Conservation (phyloP, 177 flowering plant species). For the Vitis hybrid region DNA sequence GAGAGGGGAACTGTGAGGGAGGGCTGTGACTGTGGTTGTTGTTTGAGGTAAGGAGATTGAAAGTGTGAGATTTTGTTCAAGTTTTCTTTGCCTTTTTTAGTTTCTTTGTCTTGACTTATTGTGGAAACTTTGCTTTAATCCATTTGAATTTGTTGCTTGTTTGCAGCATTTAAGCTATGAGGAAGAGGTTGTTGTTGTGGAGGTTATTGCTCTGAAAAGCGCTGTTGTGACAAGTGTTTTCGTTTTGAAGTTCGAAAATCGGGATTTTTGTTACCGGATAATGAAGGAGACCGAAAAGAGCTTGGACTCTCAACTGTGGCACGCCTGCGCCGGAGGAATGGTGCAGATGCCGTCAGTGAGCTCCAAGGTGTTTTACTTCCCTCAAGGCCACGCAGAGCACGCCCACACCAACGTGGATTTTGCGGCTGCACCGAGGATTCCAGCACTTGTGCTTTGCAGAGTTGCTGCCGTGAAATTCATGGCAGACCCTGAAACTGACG, state of each 20-base stretch:
- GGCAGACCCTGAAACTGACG: constrained; percentile 91
- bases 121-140: no score
- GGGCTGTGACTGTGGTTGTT: no score
- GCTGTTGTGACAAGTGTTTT: background rate
- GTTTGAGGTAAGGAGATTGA: no score
- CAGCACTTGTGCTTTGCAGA: constrained; percentile 60
- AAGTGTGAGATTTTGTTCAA: no score
- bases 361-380: constrained; percentile 82
- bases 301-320: constrained; percentile 96
- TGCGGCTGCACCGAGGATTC: constrained; percentile 39
- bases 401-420: constrained; percentile 61
- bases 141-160: no score
- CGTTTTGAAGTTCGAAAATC: background rate
- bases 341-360: constrained; percentile 84
- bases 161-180: no score
- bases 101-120: no score
- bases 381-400: constrained; percentile 96
- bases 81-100: no score
- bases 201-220: no score
- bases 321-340: constrained; percentile 98
- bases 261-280: background rate
- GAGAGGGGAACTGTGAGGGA: no score
- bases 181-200: no score
- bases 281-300: constrained; percentile 59
- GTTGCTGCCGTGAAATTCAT: constrained; percentile 64